Percentiles rank a stretch among this genome's conserved stretches.
phyloP scores from a whole-genome alignment of 345 rosid species.

The Laguncularia racemosa region DNA sequence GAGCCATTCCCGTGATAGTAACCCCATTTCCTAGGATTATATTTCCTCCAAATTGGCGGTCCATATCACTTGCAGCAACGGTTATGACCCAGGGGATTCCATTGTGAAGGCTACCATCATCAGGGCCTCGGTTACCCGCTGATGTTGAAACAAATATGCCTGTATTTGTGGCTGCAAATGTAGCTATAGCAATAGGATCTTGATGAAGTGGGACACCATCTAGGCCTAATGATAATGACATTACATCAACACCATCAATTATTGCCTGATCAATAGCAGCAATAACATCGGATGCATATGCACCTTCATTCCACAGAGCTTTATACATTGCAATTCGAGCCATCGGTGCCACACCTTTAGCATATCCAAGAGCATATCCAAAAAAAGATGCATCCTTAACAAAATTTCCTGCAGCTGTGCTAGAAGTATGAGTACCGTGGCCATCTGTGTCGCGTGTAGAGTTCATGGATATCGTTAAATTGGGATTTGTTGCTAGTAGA shows the following conservation, averaged over 20 bases:
- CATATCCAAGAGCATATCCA: slow-evolving; percentile 40
- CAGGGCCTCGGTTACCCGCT: slow-evolving; percentile 20
- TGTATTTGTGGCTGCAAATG: slow-evolving; percentile 41
- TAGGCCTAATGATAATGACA: slow-evolving; percentile 38
- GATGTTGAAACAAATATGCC: slow-evolving; percentile 38
- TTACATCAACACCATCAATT: slow-evolving; percentile 40
- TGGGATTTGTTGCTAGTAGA: slow-evolving; percentile 20
- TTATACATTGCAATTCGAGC: slow-evolving; percentile 51
- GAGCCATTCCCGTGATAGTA: slow-evolving; percentile 15
- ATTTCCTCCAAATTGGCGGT: slow-evolving; percentile 24
- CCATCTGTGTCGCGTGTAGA: slow-evolving; percentile 42
- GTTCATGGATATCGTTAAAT: slow-evolving; percentile 33
- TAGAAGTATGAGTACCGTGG: slow-evolving; percentile 54
- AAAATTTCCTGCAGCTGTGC: slow-evolving; percentile 39
- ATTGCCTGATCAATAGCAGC: slow-evolving; percentile 53
- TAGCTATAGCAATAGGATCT: slow-evolving; percentile 45
- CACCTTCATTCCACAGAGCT: slow-evolving; percentile 33
- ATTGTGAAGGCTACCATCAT: slow-evolving; percentile 16
- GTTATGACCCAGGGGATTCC: slow-evolving; percentile 36
- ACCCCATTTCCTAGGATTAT: slow-evolving; percentile 22
- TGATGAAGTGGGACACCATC: slow-evolving; percentile 23
- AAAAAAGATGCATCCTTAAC: slow-evolving; percentile 31
- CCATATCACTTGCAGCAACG: slow-evolving; percentile 27
- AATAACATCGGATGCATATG: slow-evolving; percentile 22
- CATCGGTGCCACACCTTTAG: slow-evolving; percentile 33